Conservation (phyloP, 106 monocot genomes). For the Acorus gramineus region DNA sequence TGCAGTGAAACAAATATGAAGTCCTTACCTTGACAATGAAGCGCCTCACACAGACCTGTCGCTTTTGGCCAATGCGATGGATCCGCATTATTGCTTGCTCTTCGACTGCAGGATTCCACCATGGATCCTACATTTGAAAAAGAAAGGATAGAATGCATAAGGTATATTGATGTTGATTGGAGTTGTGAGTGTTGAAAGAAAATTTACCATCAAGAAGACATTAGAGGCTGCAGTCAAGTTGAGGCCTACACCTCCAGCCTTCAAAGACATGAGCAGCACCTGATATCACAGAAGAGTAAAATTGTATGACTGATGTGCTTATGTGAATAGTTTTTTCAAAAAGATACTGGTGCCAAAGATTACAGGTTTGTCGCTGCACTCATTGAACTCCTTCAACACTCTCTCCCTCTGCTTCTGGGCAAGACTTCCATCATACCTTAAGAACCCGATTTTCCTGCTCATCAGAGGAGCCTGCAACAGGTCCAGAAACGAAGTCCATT, state of each 20-base stretch:
- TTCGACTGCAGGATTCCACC: slow-evolving; percentile 99
- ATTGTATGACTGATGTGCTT: too few species aligned
- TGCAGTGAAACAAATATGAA: too few species aligned
- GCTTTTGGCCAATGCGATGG: slow-evolving; percentile 81
- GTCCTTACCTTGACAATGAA: slow-evolving; percentile 73
- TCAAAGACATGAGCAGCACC: slow-evolving; percentile 79
- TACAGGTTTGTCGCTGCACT: slow-evolving; percentile 39
- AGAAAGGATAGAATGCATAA: not conserved
- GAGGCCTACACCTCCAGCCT: slow-evolving; percentile 90
- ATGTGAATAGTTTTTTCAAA: too few species aligned
- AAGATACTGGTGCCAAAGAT: not conserved
- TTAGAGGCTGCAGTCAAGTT: slow-evolving; percentile 87
- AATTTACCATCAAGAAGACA: slow-evolving; percentile 75
- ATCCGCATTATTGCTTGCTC: slow-evolving; percentile 94
- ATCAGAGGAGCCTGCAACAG: slow-evolving; percentile 57
- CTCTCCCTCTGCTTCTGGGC: slow-evolving; percentile 59
- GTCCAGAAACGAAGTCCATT: slow-evolving; percentile 81
- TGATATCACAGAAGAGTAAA: slow-evolving; percentile 3
- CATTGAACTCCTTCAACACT: slow-evolving; percentile 70
- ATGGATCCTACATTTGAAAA: slow-evolving; percentile 56
- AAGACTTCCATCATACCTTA: slow-evolving; percentile 75
- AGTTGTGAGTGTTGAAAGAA: not conserved
- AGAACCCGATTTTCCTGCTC: slow-evolving; percentile 26
- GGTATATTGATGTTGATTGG: not conserved
- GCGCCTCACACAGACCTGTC: slow-evolving; percentile 60